Evolutionary conservation across 805 yeast genomes (phyloP), one percentile per base, ranked within the genome.

Genomic region (Hermanozyma aechmeae): DNA sequence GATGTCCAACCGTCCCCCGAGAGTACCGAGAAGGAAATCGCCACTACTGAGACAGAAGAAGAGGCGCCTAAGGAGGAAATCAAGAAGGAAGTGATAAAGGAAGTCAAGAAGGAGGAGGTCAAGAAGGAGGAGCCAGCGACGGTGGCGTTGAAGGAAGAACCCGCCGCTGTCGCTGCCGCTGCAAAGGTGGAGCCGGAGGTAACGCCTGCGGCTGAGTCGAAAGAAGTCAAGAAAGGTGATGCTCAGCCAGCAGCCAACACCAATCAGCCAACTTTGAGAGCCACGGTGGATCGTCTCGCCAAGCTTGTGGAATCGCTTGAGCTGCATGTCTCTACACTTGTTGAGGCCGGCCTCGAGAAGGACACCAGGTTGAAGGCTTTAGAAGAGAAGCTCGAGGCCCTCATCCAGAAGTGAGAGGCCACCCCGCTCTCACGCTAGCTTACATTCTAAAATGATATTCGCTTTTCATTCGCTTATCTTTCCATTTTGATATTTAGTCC

Each of bases 201-300:
- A 4, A 27, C 38, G 4, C 34, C 42, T 11, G 23, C 40, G 13
- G 45, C n/a, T n/a, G n/a, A n/a, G n/a, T n/a, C n/a, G n/a, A n/a
- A n/a, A n/a, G n/a, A n/a, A n/a, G n/a, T n/a, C 56, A 12, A 50
- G 60, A 16, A 35, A 26, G 17, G 28, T 46, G 5, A 19, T 25
- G 10, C 25, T 42, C 3, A 40, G 68, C 16, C 27, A 3, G 9
- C 38, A 4, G 6, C 29, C 2, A 15, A 24, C n/a, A 31, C 39
- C 3, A 38, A 33, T 5, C 30, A 27, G 11, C 66, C 80, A 18
- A 80, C 86, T 1, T 61, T 82, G 35, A 79, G 79, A 44, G 79
- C 73, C 7, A 74, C 85, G 1, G 77, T 81, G 18, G 89, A 79
- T 39, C 77, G 70, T 38, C 59, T 82, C 31, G 73, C 80, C 4